phyloP scores from a whole-genome alignment of 1,284 basidiomycete genomes.

The Amylostereum areolatum region DNA sequence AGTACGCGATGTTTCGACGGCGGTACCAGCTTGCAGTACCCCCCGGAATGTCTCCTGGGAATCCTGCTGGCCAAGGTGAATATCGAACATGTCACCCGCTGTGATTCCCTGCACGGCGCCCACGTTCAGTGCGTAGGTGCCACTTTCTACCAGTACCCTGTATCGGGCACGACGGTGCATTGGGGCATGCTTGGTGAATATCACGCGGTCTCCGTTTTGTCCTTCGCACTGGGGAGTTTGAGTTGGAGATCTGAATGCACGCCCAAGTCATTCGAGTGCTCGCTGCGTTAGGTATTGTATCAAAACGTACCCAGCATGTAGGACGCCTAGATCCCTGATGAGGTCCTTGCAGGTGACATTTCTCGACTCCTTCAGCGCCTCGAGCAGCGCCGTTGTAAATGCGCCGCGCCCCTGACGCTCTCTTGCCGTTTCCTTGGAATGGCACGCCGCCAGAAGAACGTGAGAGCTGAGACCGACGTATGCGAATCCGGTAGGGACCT shows the following conservation, averaged over 20 bases:
- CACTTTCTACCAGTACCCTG: no score
- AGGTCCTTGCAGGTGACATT: background rate
- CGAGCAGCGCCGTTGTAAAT: background rate
- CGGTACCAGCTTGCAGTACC: no score
- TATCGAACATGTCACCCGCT: no score
- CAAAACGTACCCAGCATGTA: background rate
- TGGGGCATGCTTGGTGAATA: background rate
- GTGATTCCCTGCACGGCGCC: no score
- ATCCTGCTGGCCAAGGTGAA: no score
- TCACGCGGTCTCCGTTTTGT: background rate
- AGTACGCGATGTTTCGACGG: no score
- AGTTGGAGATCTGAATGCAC: background rate
- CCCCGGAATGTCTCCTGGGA: no score
- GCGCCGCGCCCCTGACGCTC: background rate
- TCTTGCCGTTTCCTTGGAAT: background rate
- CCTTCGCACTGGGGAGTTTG: background rate
- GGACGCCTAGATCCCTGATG: background rate
- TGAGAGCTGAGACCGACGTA: background rate
- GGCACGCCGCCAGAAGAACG: background rate
- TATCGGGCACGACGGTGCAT: no score
- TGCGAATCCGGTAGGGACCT: background rate
- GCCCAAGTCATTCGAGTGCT: conserved; percentile 17
- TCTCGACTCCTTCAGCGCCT: background rate
- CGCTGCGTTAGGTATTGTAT: background rate
- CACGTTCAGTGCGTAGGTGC: no score